These are phyloP conservation scores for Fusarium keratoplasticum DNA, from an alignment of 2,329 filamentous ascomycete species.

Conservation along the genomic window DNA sequence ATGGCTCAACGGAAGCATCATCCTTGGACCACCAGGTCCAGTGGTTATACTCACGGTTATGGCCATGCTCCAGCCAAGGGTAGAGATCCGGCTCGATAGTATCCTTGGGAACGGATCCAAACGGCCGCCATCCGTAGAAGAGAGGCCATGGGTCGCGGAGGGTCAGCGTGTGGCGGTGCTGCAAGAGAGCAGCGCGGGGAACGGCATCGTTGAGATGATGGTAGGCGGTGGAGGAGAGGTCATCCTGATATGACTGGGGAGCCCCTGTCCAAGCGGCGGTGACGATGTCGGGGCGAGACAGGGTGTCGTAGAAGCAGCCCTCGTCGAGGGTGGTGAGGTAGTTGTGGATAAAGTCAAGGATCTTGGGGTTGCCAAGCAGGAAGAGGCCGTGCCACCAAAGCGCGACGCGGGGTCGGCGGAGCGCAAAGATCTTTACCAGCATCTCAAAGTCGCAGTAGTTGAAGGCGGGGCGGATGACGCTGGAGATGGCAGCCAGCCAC, in stretches of 20 bases:
- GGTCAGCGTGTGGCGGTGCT: constrained; percentile 42
- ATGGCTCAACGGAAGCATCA: constrained; percentile 23
- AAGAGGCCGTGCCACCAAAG: constrained; percentile 47
- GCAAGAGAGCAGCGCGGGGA: constrained; percentile 37
- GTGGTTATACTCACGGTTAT: constrained; percentile 38
- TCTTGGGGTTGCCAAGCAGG: constrained; percentile 35
- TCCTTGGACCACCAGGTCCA: constrained; percentile 45
- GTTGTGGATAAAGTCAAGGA: constrained; percentile 37
- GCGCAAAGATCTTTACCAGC: constrained; percentile 39
- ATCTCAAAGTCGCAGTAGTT: constrained; percentile 36
- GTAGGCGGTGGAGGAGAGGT: constrained; percentile 18
- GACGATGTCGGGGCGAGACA: constrained; percentile 44
- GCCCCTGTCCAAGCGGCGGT: constrained; percentile 41
- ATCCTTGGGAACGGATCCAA: constrained; percentile 35
- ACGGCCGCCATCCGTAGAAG: constrained; percentile 44
- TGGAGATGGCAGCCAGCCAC: constrained; percentile 42
- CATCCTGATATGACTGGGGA: constrained; percentile 41
- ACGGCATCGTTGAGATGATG: constrained; percentile 23
- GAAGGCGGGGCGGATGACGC: constrained; percentile 37
- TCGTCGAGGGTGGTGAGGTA: constrained; percentile 44
- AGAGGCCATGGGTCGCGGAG: constrained; percentile 44
- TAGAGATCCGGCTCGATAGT: constrained; percentile 42
- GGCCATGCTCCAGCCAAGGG: constrained; percentile 43
- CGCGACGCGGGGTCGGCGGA: constrained; percentile 43
- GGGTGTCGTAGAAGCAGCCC: constrained; percentile 40